phyloP scores from a whole-genome alignment of 1,284 basidiomycete genomes.

The Paramarasmius palmivorus region DNA sequence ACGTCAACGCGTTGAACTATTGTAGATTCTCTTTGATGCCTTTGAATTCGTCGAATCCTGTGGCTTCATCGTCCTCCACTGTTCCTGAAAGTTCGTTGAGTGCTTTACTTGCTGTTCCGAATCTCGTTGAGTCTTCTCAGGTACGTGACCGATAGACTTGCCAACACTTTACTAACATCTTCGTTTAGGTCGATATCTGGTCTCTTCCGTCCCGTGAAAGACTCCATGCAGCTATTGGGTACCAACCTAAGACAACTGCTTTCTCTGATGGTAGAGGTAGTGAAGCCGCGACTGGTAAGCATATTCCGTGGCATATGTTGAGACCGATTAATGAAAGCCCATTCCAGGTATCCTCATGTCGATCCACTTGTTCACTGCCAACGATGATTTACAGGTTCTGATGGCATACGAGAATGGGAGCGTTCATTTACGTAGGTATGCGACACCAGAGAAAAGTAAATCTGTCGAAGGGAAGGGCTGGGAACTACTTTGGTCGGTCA shows the following conservation, averaged over 20 bases:
- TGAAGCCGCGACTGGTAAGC: conserved; percentile 39
- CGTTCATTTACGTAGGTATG: conserved; percentile 63
- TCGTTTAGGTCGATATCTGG: conserved; percentile 77
- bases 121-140: conserved; percentile 82
- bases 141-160: conserved; percentile 41
- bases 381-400: conserved; percentile 53
- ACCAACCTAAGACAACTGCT: conserved; percentile 35
- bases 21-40: conserved; percentile 72
- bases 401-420: conserved; percentile 83
- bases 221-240: conserved; percentile 80
- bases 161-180: background rate
- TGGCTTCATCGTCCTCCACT: conserved; percentile 7
- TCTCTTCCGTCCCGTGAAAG: conserved; percentile 61
- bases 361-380: conserved; percentile 59
- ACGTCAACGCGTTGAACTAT: conserved; percentile 89
- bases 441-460: conserved; percentile 34
- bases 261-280: conserved; percentile 47
- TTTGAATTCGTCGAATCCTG: background rate
- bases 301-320: background rate
- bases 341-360: conserved; percentile 82
- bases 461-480: conserved; percentile 76
- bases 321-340: background rate
- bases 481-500: conserved; percentile 68
- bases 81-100: conserved; percentile 8
- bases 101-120: conserved; percentile 78